phyloP scores from a whole-genome alignment of 1,139 yeast species.

The Hanseniaspora uvarum region DNA sequence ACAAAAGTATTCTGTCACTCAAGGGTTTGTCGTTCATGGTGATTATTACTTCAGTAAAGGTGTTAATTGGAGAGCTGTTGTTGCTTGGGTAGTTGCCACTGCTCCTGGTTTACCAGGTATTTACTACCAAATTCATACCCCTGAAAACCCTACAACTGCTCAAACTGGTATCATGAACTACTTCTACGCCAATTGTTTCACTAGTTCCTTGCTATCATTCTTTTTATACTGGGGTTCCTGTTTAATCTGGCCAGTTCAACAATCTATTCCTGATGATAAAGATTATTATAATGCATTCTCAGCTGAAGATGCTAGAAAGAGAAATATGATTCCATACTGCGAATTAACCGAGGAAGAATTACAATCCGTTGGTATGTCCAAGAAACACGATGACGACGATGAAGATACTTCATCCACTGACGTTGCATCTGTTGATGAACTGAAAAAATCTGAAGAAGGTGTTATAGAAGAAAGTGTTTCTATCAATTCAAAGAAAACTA shows the following conservation, averaged over 20 bases:
- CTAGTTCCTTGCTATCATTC: conserved; percentile 38
- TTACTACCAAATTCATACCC: conserved; percentile 32
- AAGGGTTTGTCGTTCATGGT: conserved; percentile 33
- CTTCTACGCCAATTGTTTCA: conserved; percentile 36
- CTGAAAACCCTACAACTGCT: conserved; percentile 22
- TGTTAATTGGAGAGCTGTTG: conserved; percentile 37
- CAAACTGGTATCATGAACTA: conserved; percentile 34
- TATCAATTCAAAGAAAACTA: not conserved
- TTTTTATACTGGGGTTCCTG: conserved; percentile 33
- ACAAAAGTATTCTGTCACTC: conserved; percentile 33
- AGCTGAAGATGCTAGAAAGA: conserved; percentile 32
- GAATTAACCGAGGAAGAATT: conserved; percentile 28
- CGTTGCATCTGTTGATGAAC: conserved; percentile 6
- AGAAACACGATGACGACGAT: conserved; percentile 9
- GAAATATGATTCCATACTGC: conserved; percentile 29
- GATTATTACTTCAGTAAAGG: conserved; percentile 36
- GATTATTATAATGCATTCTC: conserved; percentile 37
- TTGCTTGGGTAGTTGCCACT: conserved; percentile 36
- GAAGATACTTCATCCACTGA: conserved; percentile 9
- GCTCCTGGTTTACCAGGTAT: conserved; percentile 40
- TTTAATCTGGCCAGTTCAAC: conserved; percentile 33
- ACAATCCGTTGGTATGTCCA: conserved; percentile 18
- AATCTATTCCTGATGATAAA: conserved; percentile 32
- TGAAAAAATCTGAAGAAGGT: not conserved
- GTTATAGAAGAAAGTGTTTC: not conserved